Evolutionary conservation across 371 early-diverging fungal genomes (phyloP).

Genomic region (Neoconidiobolus thromboides): DNA sequence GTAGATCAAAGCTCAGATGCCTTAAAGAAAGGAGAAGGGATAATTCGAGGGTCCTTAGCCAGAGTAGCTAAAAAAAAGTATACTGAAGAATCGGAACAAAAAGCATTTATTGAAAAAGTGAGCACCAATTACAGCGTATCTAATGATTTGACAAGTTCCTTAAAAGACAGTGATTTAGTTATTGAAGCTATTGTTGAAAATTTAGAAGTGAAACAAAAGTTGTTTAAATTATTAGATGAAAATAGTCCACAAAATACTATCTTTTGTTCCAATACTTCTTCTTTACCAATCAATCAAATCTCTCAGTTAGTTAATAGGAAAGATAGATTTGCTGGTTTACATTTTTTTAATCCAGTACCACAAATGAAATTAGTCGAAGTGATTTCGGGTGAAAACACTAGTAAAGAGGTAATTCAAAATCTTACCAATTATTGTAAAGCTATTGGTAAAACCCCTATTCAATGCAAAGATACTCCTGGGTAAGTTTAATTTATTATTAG

Average conservation of each 20-base stretch:
- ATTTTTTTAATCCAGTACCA: constrained; percentile 94
- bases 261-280: constrained; percentile 83
- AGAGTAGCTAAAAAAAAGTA: constrained; percentile 80
- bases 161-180: constrained; percentile 42
- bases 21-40: constrained; percentile 52
- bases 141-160: constrained; percentile 35
- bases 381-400: constrained; percentile 46
- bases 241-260: constrained; percentile 53
- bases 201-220: constrained; percentile 56
- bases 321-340: constrained; percentile 65
- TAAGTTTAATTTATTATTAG: constrained; percentile 14
- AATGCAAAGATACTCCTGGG: constrained; percentile 96
- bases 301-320: constrained; percentile 39
- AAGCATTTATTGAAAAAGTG: constrained; percentile 40
- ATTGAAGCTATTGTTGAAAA: constrained; percentile 94
- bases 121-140: constrained; percentile 37
- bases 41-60: constrained; percentile 56
- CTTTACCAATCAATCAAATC: constrained; percentile 65
- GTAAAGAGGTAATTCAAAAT: constrained; percentile 30
- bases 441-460: constrained; percentile 71
- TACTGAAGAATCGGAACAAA: constrained; percentile 40
- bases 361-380: constrained; percentile 96
- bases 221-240: constrained; percentile 51
- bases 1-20: constrained; percentile 59
- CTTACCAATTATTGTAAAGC: constrained; percentile 42